These are phyloP conservation scores for Alternaria ethzedia DNA, from an alignment of 2,329 filamentous ascomycete genomes.

Conservation along the genomic window DNA sequence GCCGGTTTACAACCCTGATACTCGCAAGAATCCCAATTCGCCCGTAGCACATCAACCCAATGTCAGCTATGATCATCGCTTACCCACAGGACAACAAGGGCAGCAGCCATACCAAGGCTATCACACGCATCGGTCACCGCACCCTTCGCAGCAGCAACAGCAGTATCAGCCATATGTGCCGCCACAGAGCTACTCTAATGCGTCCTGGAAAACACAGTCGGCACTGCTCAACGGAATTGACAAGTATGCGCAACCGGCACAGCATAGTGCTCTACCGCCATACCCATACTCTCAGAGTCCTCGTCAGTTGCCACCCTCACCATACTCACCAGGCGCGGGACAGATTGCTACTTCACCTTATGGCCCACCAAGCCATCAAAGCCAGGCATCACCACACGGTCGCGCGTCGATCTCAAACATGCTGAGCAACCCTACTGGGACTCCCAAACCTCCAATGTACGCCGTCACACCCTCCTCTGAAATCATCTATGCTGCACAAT, in stretches of 20 bases:
- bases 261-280: conserved; percentile 26
- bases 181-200: conserved; percentile 30
- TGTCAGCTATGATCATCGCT: conserved; percentile 42
- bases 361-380: conserved; percentile 20
- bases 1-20: conserved; percentile 42
- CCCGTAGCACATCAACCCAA: conserved; percentile 49
- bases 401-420: conserved; percentile 42
- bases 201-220: conserved; percentile 33
- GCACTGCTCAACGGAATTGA: conserved; percentile 30
- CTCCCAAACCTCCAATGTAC: conserved; percentile 48
- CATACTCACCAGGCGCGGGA: conserved; percentile 26
- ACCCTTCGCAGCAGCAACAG: conserved; percentile 22
- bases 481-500: conserved; percentile 45
- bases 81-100: conserved; percentile 32
- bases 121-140: conserved; percentile 27
- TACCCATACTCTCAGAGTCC: conserved; percentile 34
- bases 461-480: conserved; percentile 45
- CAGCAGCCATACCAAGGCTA: conserved; percentile 23
- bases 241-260: conserved; percentile 35
- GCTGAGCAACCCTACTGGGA: conserved; percentile 37
- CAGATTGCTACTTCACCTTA: conserved; percentile 18
- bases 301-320: conserved; percentile 27
- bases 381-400: conserved; percentile 40
- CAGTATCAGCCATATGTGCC: conserved; percentile 39
- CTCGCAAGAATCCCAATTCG: conserved; percentile 45